Percentiles rank a stretch among this genome's conserved stretches.
Evolutionary conservation across 116 monocot species (phyloP).

Genomic region (Thalassia testudinum): DNA sequence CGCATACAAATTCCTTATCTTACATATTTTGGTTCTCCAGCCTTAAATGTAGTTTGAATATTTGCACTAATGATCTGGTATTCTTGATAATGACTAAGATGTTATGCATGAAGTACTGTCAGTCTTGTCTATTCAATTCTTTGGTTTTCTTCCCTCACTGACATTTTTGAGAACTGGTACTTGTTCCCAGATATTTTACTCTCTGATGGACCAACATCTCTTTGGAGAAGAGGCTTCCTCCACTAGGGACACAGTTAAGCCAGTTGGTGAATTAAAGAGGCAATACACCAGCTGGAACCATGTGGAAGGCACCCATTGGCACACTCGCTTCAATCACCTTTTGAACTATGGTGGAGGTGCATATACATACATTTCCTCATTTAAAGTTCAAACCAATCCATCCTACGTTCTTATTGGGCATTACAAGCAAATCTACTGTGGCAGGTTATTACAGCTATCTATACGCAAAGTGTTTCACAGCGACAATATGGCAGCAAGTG

Average conservation of each 20-base stretch:
- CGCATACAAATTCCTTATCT: no score
- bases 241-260: slow-evolving; percentile 24
- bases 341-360: slow-evolving; percentile 89
- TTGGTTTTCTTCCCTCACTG: no score
- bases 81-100: no score
- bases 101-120: no score
- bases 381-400: no score
- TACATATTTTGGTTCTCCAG: no score
- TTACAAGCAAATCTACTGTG: background rate
- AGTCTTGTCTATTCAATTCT: no score
- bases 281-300: slow-evolving; percentile 64
- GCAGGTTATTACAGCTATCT: slow-evolving; percentile 93
- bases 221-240: slow-evolving; percentile 45
- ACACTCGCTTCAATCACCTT: slow-evolving; percentile 81
- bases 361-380: no score
- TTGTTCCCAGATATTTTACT: slow-evolving; percentile 55
- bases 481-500: slow-evolving; percentile 78
- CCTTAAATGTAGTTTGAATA: no score
- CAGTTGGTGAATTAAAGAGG: slow-evolving; percentile 53
- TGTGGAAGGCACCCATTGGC: slow-evolving; percentile 85
- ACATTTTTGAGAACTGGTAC: no score
- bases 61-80: no score
- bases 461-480: slow-evolving; percentile 80
- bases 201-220: slow-evolving; percentile 53
- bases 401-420: background rate